These are phyloP conservation scores for Alisma plantagoaquatica DNA, from an alignment of 106 monocot genomes.

Conservation along the genomic window DNA sequence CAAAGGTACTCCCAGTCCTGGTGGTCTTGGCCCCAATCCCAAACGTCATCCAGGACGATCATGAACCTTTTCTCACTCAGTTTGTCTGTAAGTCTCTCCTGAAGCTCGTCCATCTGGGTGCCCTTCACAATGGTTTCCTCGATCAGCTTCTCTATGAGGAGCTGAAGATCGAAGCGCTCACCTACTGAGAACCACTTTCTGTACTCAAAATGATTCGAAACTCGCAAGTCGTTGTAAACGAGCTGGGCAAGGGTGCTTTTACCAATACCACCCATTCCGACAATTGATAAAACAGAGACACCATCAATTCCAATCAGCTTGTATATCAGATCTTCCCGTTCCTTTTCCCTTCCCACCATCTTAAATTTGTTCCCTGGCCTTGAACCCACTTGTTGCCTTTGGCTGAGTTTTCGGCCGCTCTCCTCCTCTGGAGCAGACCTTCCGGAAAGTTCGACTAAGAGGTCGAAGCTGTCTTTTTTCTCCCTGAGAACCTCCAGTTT, in stretches of 20 bases:
- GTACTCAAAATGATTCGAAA: not conserved
- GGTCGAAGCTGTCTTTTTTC: too few relatives aligned
- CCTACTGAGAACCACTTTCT: slow-evolving; percentile 5
- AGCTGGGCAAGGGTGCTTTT: slow-evolving; percentile 1
- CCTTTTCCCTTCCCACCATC: too few relatives aligned
- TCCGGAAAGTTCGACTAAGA: too few relatives aligned
- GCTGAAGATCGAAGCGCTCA: not conserved
- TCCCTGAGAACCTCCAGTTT: too few relatives aligned
- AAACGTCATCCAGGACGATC: slow-evolving; percentile 8
- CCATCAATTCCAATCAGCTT: too few relatives aligned
- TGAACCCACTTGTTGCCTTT: too few relatives aligned
- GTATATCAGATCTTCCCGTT: too few relatives aligned
- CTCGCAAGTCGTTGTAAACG: not conserved
- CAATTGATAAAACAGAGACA: too few relatives aligned
- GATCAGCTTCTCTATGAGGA: not conserved
- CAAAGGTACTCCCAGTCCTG: not conserved
- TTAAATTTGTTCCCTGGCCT: too few relatives aligned
- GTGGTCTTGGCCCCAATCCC: not conserved
- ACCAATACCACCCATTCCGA: not conserved
- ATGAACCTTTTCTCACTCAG: not conserved
- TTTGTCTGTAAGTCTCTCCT: not conserved
- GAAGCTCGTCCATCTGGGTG: not conserved
- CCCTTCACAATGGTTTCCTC: not conserved
- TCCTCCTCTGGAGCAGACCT: too few relatives aligned
- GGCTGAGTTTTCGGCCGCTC: too few relatives aligned